phyloP scores from a whole-genome alignment of 352 stramenopile genomes.

The Blastocystis sp. region DNA sequence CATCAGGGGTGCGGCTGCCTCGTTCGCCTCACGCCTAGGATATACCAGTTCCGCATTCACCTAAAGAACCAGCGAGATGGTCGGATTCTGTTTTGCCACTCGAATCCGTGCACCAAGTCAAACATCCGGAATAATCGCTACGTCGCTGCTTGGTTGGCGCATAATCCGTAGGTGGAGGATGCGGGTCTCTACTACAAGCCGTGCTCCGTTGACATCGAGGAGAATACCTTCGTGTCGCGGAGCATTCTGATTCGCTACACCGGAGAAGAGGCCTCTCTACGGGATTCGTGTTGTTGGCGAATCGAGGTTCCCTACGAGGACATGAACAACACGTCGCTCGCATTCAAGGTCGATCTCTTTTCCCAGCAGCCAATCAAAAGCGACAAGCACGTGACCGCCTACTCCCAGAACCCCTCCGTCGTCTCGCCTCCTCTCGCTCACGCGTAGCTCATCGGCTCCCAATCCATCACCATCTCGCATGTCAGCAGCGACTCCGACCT shows the following conservation, averaged over 20 bases:
- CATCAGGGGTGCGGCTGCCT: slow-evolving; percentile 16
- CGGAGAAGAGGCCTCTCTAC: slow-evolving; percentile 59
- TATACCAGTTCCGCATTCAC: slow-evolving; percentile 51
- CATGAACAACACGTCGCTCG: slow-evolving; percentile 29
- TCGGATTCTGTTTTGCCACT: slow-evolving; percentile 48
- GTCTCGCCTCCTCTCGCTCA: not conserved
- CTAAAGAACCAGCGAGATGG: not conserved
- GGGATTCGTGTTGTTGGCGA: slow-evolving; percentile 59
- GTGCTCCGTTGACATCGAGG: slow-evolving; percentile 23
- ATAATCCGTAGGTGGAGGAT: slow-evolving; percentile 6
- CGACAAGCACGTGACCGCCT: slow-evolving; percentile 52
- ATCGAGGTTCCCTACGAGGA: slow-evolving; percentile 57
- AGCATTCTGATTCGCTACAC: slow-evolving; percentile 63
- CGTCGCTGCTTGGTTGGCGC: not conserved
- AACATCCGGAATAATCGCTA: slow-evolving; percentile 48
- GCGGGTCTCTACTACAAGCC: slow-evolving; percentile 56
- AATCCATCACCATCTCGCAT: slow-evolving; percentile 29
- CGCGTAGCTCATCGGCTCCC: slow-evolving; percentile 40
- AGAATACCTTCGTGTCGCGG: slow-evolving; percentile 42
- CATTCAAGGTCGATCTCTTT: slow-evolving; percentile 41
- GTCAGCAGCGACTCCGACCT: slow-evolving; percentile 10
- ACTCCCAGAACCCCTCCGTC: slow-evolving; percentile 51
- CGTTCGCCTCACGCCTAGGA: not conserved
- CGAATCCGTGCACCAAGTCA: slow-evolving; percentile 31
- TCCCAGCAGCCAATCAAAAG: slow-evolving; percentile 42